phyloP scores from a whole-genome alignment of 352 stramenopile genomes.

The Thraustochytrium striatum region DNA sequence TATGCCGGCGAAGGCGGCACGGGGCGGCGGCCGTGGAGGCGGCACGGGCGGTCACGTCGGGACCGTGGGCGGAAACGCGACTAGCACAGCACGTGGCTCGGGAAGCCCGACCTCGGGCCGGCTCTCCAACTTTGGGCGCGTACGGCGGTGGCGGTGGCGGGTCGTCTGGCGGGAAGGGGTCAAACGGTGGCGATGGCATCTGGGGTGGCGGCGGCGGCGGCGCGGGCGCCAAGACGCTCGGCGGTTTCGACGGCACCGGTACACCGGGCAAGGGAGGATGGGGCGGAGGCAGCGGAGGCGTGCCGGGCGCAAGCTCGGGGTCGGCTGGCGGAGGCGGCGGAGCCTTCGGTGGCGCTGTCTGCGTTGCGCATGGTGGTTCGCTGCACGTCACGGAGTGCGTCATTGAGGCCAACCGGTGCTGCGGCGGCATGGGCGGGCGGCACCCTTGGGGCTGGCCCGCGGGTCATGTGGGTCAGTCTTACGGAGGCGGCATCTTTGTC shows the following conservation, averaged over 20 bases:
- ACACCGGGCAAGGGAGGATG: constrained; percentile 10
- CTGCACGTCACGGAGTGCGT: not conserved
- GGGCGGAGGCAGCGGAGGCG: not conserved
- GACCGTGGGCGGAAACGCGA: not conserved
- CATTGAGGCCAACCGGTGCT: not conserved
- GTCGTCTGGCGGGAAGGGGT: not conserved
- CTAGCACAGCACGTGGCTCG: not conserved
- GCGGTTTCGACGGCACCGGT: not conserved
- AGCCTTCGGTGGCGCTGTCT: constrained; percentile 36
- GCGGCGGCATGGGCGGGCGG: not conserved
- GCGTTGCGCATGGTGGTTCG: not conserved
- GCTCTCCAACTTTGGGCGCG: not conserved
- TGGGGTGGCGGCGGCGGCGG: constrained; percentile 39
- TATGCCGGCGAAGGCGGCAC: not conserved
- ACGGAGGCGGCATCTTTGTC: constrained; percentile 16
- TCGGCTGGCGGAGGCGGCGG: constrained; percentile 25
- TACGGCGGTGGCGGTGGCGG: constrained; percentile 9
- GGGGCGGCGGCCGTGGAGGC: constrained; percentile 1
- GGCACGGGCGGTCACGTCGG: not conserved
- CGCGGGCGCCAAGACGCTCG: constrained; percentile 15
- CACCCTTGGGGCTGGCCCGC: constrained; percentile 1
- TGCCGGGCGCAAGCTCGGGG: not conserved
- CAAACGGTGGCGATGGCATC: not conserved
- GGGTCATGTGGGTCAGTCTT: not conserved
- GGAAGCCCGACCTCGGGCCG: not conserved